These are phyloP conservation scores for Dictyostelium brefeldianum DNA, from an alignment of 78 protist genomes.

Conservation along the genomic window DNA sequence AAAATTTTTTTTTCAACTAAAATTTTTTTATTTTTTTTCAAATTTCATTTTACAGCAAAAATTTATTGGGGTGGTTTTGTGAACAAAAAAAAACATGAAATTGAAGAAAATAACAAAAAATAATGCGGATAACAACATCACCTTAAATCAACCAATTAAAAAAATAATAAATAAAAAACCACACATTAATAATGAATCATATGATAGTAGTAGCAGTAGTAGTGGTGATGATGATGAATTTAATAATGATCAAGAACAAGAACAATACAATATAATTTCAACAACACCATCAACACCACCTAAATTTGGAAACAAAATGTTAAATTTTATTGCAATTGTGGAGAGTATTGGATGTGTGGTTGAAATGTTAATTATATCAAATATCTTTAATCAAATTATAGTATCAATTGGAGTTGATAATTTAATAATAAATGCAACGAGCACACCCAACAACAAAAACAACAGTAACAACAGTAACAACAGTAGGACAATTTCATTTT, in stretches of 20 bases:
- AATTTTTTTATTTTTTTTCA: too few species aligned
- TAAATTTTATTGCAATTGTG: conserved; percentile 13
- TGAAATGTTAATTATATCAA: neutral
- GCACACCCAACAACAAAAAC: neutral
- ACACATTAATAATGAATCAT: neutral
- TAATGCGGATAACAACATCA: too few species aligned
- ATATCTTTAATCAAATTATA: neutral
- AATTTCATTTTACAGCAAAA: too few species aligned
- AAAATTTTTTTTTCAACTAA: too few species aligned
- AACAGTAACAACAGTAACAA: neutral
- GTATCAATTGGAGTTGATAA: neutral
- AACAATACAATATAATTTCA: neutral
- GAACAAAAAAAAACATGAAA: neutral
- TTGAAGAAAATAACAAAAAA: neutral
- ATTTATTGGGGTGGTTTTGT: too few species aligned
- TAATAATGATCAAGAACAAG: neutral
- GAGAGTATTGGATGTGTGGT: neutral
- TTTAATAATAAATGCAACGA: neutral
- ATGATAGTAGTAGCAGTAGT: neutral
- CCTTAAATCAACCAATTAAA: too few species aligned
- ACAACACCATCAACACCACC: neutral
- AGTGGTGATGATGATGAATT: neutral
- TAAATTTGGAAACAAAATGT: conserved; percentile 15
- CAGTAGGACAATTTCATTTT: neutral
- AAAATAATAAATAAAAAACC: neutral